phyloP scores from a whole-genome alignment of 495 filamentous ascomycete genomes.

The Penicillium canariense region DNA sequence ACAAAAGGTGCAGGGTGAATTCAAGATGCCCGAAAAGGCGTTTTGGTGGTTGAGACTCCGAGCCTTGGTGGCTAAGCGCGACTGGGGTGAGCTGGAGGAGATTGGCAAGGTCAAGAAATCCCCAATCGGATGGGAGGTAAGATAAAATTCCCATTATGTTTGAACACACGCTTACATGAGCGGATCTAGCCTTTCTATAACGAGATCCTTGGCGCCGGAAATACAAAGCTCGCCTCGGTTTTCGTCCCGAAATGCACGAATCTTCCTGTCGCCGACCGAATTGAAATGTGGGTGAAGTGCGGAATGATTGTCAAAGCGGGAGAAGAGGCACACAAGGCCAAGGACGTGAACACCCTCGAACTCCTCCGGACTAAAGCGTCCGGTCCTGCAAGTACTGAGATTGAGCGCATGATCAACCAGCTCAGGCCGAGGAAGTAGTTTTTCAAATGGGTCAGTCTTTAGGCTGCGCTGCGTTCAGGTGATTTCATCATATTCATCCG shows the following conservation, averaged over 20 bases:
- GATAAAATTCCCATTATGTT: slow-evolving; percentile 19
- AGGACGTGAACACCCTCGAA: slow-evolving; percentile 69
- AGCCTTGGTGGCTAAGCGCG: slow-evolving; percentile 80
- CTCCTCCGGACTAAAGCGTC: slow-evolving; percentile 55
- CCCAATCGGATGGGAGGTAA: slow-evolving; percentile 95
- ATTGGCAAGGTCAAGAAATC: slow-evolving; percentile 65
- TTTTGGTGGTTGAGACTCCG: slow-evolving; percentile 89
- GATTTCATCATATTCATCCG: slow-evolving; percentile 45
- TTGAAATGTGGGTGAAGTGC: slow-evolving; percentile 96
- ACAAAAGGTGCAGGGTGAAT: slow-evolving; percentile 83
- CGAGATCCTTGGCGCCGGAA: slow-evolving; percentile 82
- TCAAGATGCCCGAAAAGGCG: slow-evolving; percentile 86
- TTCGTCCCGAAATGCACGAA: slow-evolving; percentile 87
- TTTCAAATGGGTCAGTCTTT: slow-evolving; percentile 9
- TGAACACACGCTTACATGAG: slow-evolving; percentile 22
- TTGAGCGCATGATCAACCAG: slow-evolving; percentile 61
- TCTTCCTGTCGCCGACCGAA: slow-evolving; percentile 59
- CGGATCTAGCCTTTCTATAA: slow-evolving; percentile 78
- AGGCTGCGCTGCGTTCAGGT: slow-evolving; percentile 31
- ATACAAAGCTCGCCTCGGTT: slow-evolving; percentile 75
- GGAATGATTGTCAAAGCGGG: slow-evolving; percentile 86
- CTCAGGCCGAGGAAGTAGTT: slow-evolving; percentile 49
- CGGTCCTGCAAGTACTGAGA: slow-evolving; percentile 52
- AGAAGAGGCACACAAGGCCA: slow-evolving; percentile 83
- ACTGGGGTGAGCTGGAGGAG: slow-evolving; percentile 92